Percentiles rank a stretch among this genome's conserved stretches.
Conservation (phyloP, 2,329 filamentous ascomycete genomes). For the Ramularia endophylla region DNA sequence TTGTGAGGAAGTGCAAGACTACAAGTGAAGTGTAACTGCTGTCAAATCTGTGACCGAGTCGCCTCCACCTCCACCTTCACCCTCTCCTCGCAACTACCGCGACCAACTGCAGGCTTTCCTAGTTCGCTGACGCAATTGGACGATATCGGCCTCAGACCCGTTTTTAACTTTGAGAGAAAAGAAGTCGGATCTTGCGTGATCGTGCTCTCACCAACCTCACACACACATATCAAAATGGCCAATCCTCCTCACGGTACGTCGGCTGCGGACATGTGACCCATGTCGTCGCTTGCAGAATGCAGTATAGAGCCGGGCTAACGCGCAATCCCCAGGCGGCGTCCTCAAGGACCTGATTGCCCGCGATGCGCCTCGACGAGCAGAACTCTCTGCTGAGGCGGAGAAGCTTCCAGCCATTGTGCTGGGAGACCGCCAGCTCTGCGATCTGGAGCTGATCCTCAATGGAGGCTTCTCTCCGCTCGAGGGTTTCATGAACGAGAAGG, state of each 20-base stretch:
- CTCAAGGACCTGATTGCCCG: slow-evolving; percentile 97
- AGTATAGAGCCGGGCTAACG: slow-evolving; percentile 1
- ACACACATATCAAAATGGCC: slow-evolving; percentile 35
- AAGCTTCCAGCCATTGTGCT: slow-evolving; percentile 76
- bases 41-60: neutral
- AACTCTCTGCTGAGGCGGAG: slow-evolving; percentile 81
- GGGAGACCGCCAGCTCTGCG: slow-evolving; percentile 91
- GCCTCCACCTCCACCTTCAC: neutral
- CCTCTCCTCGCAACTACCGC: neutral
- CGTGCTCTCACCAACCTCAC: neutral
- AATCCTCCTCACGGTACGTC: slow-evolving; percentile 47
- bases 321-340: slow-evolving; percentile 60
- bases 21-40: no score
- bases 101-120: neutral
- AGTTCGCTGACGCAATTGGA: neutral
- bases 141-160: neutral
- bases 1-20: no score
- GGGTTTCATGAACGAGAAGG: slow-evolving; percentile 96
- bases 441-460: slow-evolving; percentile 94
- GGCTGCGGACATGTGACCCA: neutral
- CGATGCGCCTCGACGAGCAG: slow-evolving; percentile 73
- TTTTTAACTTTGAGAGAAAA: neutral
- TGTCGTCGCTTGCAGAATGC: neutral
- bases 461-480: slow-evolving; percentile 97
- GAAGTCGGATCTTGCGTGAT: neutral